These are phyloP conservation scores for Seiridium unicorne DNA, from an alignment of 2,329 filamentous ascomycete species.

Conservation along the genomic window DNA sequence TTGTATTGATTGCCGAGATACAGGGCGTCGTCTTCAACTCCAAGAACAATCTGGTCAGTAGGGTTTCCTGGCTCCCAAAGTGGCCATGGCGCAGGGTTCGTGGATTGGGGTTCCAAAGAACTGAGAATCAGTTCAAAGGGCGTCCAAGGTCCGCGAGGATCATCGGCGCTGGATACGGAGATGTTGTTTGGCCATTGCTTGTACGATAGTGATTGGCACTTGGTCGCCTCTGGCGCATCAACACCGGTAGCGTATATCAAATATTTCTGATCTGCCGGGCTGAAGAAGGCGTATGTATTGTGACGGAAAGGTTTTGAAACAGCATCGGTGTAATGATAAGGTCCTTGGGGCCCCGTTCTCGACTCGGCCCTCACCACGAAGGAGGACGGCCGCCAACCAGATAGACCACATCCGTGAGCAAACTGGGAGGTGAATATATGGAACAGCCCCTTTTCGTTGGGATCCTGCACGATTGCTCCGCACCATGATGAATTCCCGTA, in stretches of 20 bases:
- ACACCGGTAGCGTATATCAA: slow-evolving; percentile 44
- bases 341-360: slow-evolving; percentile 37
- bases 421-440: slow-evolving; percentile 46
- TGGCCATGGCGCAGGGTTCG: slow-evolving; percentile 40
- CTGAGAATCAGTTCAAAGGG: slow-evolving; percentile 15
- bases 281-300: slow-evolving; percentile 44
- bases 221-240: slow-evolving; percentile 16
- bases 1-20: slow-evolving; percentile 25
- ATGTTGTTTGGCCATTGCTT: slow-evolving; percentile 21
- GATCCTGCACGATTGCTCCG: slow-evolving; percentile 43
- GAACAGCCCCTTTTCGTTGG: slow-evolving; percentile 31
- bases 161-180: slow-evolving; percentile 27
- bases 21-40: slow-evolving; percentile 33
- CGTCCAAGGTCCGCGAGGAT: slow-evolving; percentile 18
- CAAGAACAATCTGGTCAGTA: slow-evolving; percentile 28
- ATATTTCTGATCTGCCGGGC: slow-evolving; percentile 39
- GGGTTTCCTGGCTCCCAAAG: slow-evolving; percentile 27
- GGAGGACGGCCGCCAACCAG: slow-evolving; percentile 45
- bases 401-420: slow-evolving; percentile 41
- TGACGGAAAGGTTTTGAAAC: slow-evolving; percentile 42
- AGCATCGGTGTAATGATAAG: slow-evolving; percentile 38
- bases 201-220: slow-evolving; percentile 23
- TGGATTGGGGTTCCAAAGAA: slow-evolving; percentile 17
- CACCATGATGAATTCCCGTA: slow-evolving; percentile 46
- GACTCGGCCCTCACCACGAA: slow-evolving; percentile 45